Conservation (phyloP, 805 yeast genomes). For the Saccharomycopsis oosterbeekiorum region DNA sequence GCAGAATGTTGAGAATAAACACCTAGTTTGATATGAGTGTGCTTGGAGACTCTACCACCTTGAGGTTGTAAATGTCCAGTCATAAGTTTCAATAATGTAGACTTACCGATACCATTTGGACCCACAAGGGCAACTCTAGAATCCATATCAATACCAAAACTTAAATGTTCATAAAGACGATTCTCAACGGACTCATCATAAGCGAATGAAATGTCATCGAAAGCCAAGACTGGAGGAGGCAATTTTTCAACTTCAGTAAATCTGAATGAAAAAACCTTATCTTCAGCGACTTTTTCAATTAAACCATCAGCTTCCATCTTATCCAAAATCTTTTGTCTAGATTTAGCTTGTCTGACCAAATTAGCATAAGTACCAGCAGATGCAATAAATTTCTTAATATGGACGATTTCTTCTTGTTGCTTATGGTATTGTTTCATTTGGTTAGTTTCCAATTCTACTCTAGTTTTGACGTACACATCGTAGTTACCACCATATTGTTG, state of each 20-base stretch:
- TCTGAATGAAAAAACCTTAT: constrained; percentile 86
- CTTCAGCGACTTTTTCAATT: constrained; percentile 85
- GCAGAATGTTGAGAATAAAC: constrained; percentile 99
- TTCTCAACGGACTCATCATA: constrained; percentile 78
- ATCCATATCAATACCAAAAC: constrained; percentile 99
- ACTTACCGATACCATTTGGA: constrained; percentile 98
- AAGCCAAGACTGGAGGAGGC: constrained; percentile 97
- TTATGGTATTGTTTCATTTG: constrained; percentile 96
- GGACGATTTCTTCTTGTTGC: constrained; percentile 98
- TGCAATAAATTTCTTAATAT: constrained; percentile 97
- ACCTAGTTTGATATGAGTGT: constrained; percentile 95
- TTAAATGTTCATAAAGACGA: constrained; percentile 80
- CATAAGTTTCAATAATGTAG: constrained; percentile 91
- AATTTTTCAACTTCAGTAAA: constrained; percentile 73
- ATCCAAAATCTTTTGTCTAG: constrained; percentile 97
- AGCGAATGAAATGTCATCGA: constrained; percentile 88
- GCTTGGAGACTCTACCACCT: constrained; percentile 91
- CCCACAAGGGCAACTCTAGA: constrained; percentile 97
- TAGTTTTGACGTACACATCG: constrained; percentile 92
- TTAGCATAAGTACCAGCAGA: constrained; percentile 99
- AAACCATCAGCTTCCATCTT: constrained; percentile 99
- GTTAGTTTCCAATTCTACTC: constrained; percentile 87
- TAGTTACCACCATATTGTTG: constrained; percentile 92
- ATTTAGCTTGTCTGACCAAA: constrained; percentile 96
- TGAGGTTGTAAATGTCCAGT: constrained; percentile 89